phyloP scores from a whole-genome alignment of 257 asterid species.

The Ajuga chamaepitys region DNA sequence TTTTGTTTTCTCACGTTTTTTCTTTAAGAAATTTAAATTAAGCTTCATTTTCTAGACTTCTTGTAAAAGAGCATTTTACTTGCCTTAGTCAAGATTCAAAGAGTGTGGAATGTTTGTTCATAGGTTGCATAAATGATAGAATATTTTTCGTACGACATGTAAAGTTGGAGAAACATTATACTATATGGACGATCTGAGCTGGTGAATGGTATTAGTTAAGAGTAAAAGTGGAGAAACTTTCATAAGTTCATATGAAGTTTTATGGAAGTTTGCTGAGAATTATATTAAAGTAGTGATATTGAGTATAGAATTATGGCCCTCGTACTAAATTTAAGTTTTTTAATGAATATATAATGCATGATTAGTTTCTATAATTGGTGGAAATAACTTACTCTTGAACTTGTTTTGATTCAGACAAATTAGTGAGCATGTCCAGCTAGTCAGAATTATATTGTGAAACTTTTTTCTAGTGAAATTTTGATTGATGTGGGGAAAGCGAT shows the following conservation, averaged over 20 bases:
- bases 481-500: not conserved
- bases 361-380: constrained; percentile 16
- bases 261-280: constrained; percentile 10
- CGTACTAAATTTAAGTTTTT: not conserved
- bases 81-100: constrained; percentile 8
- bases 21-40: too few relatives aligned
- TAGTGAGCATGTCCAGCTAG: not conserved
- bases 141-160: not conserved
- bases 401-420: not conserved
- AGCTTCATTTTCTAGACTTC: constrained; percentile 11
- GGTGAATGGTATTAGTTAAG: not conserved
- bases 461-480: constrained; percentile 10
- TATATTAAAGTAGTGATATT: not conserved
- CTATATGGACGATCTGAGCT: not conserved
- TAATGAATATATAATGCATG: not conserved
- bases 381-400: constrained; percentile 5
- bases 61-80: not conserved
- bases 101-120: not conserved
- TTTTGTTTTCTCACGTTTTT: too few relatives aligned
- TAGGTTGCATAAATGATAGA: not conserved
- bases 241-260: constrained; percentile 6
- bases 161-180: not conserved
- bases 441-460: constrained; percentile 3
- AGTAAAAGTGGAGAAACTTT: constrained; percentile 2
- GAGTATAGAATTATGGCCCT: not conserved